Conservation (phyloP, 257 asterid genomes). For the Jasminum sambac region DNA sequence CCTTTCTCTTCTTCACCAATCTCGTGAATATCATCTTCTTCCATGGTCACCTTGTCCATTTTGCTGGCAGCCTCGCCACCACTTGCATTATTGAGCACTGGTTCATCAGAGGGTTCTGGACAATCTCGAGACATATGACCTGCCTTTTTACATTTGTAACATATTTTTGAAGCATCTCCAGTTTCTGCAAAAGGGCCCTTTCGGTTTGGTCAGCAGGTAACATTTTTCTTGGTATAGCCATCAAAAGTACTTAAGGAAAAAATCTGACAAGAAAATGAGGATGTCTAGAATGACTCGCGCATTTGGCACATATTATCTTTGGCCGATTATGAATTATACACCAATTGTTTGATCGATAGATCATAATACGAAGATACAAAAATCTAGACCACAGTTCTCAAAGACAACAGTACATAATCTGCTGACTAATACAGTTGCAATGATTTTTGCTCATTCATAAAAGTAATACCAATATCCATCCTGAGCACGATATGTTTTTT, state of each 20-base stretch:
- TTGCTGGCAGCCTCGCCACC: constrained; percentile 34
- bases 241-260: background rate
- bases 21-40: constrained; percentile 93
- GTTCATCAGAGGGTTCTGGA: constrained; percentile 59
- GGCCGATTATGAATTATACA: background rate
- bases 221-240: background rate
- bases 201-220: background rate
- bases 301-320: background rate
- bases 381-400: background rate
- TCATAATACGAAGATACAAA: constrained; percentile 4
- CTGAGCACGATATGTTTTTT: background rate
- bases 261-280: background rate
- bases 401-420: background rate
- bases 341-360: constrained; percentile 4
- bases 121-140: constrained; percentile 93
- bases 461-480: background rate
- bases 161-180: constrained; percentile 66
- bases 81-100: constrained; percentile 35
- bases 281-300: background rate
- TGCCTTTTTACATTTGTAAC: constrained; percentile 82
- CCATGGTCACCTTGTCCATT: constrained; percentile 77
- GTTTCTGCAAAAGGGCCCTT: constrained; percentile 44
- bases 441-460: background rate
- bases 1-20: constrained; percentile 95
- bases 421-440: background rate